Percentiles rank a stretch among this genome's conserved stretches.
phyloP scores from a whole-genome alignment of 2,329 filamentous ascomycete species.

The Coniella lustricola region DNA sequence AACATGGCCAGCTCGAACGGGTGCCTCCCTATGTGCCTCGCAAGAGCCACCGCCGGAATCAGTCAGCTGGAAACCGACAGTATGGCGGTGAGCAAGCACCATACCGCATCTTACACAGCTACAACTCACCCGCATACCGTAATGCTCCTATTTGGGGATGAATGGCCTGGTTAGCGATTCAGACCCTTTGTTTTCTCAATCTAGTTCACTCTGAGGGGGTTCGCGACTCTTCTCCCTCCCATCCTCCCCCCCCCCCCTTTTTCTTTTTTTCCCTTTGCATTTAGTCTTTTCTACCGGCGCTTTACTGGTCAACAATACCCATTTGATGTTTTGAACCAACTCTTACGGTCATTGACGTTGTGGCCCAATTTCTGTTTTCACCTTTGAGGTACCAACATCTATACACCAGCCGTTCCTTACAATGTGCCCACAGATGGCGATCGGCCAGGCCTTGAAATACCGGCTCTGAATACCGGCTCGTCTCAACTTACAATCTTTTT shows the following conservation, averaged over 20 bases:
- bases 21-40: constrained; percentile 29
- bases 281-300: constrained; percentile 1
- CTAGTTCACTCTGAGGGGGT: too few species aligned
- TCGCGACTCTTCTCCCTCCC: too few species aligned
- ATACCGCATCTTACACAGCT: constrained; percentile 50
- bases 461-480: too few species aligned
- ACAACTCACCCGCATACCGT: constrained; percentile 51
- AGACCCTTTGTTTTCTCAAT: not conserved
- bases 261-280: constrained; percentile 5
- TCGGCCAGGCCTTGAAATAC: too few species aligned
- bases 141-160: constrained; percentile 50
- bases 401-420: too few species aligned
- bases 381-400: too few species aligned
- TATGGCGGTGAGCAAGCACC: constrained; percentile 25
- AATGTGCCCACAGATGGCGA: too few species aligned
- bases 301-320: constrained; percentile 1
- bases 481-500: too few species aligned
- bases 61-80: constrained; percentile 27
- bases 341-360: not conserved
- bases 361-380: not conserved
- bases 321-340: not conserved
- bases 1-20: constrained; percentile 25
- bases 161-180: constrained; percentile 5
- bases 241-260: too few species aligned
- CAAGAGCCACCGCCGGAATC: constrained; percentile 30